These are phyloP conservation scores for Dispira parvispora DNA, from an alignment of 192 early-diverging fungal species.

Conservation along the genomic window DNA sequence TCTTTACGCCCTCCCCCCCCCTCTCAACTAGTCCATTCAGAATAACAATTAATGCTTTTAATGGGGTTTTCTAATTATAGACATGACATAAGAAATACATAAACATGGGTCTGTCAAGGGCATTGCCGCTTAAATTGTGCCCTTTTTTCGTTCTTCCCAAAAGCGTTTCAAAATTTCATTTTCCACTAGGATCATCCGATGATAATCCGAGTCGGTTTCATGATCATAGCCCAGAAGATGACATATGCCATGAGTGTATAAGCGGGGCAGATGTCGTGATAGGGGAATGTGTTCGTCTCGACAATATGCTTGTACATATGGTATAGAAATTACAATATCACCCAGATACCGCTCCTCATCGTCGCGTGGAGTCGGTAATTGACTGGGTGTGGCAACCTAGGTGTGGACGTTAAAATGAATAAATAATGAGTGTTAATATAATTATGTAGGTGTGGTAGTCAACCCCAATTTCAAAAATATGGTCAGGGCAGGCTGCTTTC, in stretches of 20 bases:
- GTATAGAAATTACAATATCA: slow-evolving; percentile 41
- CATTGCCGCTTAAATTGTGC: no score
- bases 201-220: slow-evolving; percentile 28
- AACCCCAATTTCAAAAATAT: background rate
- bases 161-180: slow-evolving; percentile 17
- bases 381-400: slow-evolving; percentile 16
- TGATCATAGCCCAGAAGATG: slow-evolving; percentile 55
- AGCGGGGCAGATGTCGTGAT: slow-evolving; percentile 28
- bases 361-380: slow-evolving; percentile 19
- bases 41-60: no score
- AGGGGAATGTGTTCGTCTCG: slow-evolving; percentile 23
- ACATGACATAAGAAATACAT: no score
- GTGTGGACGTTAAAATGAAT: slow-evolving; percentile 11
- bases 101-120: no score
- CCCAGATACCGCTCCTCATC: slow-evolving; percentile 38
- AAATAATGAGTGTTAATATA: background rate
- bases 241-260: slow-evolving; percentile 45
- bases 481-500: background rate
- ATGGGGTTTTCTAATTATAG: no score
- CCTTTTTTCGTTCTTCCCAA: background rate
- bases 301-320: slow-evolving; percentile 36
- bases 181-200: slow-evolving; percentile 20
- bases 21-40: no score
- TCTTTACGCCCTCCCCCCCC: no score
- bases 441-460: background rate